Conservation (phyloP, 192 early-diverging fungal species). For the Backusella australiensis region DNA sequence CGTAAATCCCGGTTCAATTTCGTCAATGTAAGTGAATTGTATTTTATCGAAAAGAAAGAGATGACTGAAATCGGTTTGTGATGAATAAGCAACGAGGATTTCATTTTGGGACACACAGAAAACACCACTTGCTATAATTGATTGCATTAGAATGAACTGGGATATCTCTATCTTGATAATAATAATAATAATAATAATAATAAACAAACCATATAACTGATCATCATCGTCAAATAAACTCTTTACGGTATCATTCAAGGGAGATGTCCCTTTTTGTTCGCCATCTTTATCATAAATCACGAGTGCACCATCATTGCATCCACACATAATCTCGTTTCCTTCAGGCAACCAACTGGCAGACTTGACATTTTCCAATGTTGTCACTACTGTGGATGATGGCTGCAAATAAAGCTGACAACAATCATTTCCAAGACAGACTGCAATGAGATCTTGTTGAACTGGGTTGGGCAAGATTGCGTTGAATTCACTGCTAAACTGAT, state of each 20-base stretch:
- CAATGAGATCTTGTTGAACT: conserved; percentile 42
- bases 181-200: too few species aligned
- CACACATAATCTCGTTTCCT: conserved; percentile 85
- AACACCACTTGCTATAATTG: conserved; percentile 55
- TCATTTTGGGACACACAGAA: conserved; percentile 72
- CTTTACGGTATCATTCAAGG: conserved; percentile 35
- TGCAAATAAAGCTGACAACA: conserved; percentile 37
- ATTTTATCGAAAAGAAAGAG: background rate
- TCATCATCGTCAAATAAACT: conserved; percentile 1
- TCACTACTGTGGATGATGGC: conserved; percentile 18
- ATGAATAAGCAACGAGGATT: conserved; percentile 67
- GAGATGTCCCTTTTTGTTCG: conserved; percentile 51
- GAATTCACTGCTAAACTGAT: conserved; percentile 46
- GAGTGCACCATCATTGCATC: conserved; percentile 57
- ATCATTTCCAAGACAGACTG: conserved; percentile 44
- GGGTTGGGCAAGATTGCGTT: conserved; percentile 64
- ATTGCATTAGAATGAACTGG: background rate
- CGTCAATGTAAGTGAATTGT: conserved; percentile 35
- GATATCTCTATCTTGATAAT: too few species aligned
- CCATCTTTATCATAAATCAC: conserved; percentile 64
- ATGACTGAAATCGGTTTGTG: conserved; percentile 13
- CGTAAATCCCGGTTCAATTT: conserved; percentile 49
- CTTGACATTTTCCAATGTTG: conserved; percentile 39
- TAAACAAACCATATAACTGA: background rate
- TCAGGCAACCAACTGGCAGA: conserved; percentile 82